Conservation (phyloP, 2,329 filamentous ascomycete genomes). For the Cytospora schulzeri region DNA sequence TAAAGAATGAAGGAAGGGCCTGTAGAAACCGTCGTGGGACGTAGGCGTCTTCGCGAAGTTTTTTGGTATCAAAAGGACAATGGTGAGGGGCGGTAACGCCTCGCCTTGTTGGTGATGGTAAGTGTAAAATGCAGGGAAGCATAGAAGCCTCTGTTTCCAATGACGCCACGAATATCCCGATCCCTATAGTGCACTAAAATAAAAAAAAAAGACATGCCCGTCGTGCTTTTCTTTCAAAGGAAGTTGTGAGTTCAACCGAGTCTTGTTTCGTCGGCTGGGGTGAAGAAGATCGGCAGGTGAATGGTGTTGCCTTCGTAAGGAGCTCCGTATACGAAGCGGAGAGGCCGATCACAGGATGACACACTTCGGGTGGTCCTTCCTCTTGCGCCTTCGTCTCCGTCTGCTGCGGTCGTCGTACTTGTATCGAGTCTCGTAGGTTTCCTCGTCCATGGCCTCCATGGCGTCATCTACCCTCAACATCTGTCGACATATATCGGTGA, state of each 20-base stretch:
- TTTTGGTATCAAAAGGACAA: constrained; percentile 11
- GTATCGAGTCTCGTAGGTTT: constrained; percentile 22
- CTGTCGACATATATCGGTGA: constrained; percentile 80
- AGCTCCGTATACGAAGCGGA: neutral
- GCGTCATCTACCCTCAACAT: constrained; percentile 74
- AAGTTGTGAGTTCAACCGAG: neutral
- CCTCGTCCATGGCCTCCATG: constrained; percentile 22
- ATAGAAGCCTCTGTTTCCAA: neutral
- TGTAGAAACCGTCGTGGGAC: constrained; percentile 13
- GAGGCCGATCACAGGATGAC: constrained; percentile 22
- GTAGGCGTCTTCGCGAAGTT: constrained; percentile 7
- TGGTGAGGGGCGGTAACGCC: constrained; percentile 1
- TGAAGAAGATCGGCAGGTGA: neutral
- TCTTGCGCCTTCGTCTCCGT: constrained; percentile 22
- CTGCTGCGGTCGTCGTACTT: constrained; percentile 22
- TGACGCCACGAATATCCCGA: neutral
- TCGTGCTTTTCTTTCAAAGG: neutral
- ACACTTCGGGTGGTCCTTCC: constrained; percentile 27
- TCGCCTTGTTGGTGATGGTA: neutral
- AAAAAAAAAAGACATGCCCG: neutral
- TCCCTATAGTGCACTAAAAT: neutral
- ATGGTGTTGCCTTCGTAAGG: neutral
- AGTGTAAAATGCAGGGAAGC: neutral
- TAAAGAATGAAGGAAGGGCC: constrained; percentile 1
- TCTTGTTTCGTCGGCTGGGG: neutral